Evolutionary conservation across 2,329 filamentous ascomycete species (phyloP), one percentile per base, ranked within the genome.

Genomic region (Amylocarpus encephaloides): DNA sequence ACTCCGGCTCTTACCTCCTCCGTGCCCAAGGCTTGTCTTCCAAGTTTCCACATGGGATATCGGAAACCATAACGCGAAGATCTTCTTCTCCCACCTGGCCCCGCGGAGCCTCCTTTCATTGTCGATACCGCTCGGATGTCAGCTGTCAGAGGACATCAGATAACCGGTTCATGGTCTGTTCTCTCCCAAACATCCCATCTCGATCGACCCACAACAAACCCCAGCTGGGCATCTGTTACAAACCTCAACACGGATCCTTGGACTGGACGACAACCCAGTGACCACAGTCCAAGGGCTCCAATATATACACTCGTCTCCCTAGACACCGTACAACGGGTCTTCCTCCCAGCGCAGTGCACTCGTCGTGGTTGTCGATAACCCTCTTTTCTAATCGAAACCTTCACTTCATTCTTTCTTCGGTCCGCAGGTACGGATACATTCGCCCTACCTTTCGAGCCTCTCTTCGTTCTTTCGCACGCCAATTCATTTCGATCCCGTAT

Each of bases 381-480:
- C 71, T 77, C 70, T 71, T 75, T 76, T 49, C 69, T 71, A 67
- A 71, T 73, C 52, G 48, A 44, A 62, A 55, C 53, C 50, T 57
- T 65, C 62, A 59, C 49, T 57, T 65, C 62, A 59, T 63, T 59
- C 57, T 62, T 65, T 66, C 62, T 55, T 55, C 59, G 62, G 59
- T 63, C 67, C 67, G 72, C 76, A 68, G 76, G 77, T 76, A 73
- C 71, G 78, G 77, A 70, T 73, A 74, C 22, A 26, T 26, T 26
- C 22, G 61, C 64, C 58, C 43, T 53, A 29, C 13, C 46, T 47
- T 46, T 56, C 60, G 55, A 46, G 52, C 53, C 50, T 52, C 53
- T 51, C 38, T 39, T 29, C 43, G 50, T 55, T 51, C 45, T 30
- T 58, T 61, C 57, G 46, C 41, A 54, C 54, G 22, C 22, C 22